A percentile compares a stretch with the other conserved stretches of the same genome.
Evolutionary conservation across 331 rosid genomes (phyloP).

Genomic region (Pyracantha coccinea): DNA sequence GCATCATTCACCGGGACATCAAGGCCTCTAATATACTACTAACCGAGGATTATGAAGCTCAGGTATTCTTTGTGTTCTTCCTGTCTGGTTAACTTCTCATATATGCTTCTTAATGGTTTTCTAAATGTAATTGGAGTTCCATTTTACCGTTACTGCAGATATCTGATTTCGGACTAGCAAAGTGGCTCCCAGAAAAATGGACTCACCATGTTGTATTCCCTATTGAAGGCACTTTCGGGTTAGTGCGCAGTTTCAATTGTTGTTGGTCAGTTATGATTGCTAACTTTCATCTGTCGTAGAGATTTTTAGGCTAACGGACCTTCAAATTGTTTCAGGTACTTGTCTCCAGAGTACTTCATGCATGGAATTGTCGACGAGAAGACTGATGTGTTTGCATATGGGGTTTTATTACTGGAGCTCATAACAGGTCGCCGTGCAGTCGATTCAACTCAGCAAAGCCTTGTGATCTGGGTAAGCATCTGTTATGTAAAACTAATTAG

Average conservation of each 20-base stretch:
- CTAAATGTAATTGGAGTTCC: not conserved
- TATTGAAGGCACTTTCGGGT: constrained; percentile 99
- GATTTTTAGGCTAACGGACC: constrained; percentile 2
- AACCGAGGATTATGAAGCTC: constrained; percentile 55
- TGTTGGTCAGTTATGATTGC: not conserved
- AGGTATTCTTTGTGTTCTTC: constrained; percentile 30
- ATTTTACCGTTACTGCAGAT: constrained; percentile 35
- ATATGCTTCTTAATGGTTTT: not conserved
- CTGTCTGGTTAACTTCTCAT: not conserved
- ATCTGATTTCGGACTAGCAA: constrained; percentile 93
- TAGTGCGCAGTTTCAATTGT: constrained; percentile 18
- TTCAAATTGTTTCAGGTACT: constrained; percentile 45
- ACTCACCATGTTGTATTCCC: constrained; percentile 89
- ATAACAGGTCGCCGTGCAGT: constrained; percentile 94
- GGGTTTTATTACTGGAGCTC: constrained; percentile 87
- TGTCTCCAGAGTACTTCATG: constrained; percentile 97
- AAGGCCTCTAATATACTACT: constrained; percentile 91
- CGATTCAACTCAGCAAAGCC: constrained; percentile 77
- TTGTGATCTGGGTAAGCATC: constrained; percentile 75
- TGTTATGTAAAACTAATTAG: not conserved
- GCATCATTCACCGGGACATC: constrained; percentile 90
- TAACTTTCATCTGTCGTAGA: not conserved
- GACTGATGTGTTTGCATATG: constrained; percentile 83
- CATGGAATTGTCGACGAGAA: constrained; percentile 91
- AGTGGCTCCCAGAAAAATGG: constrained; percentile 97